Base-by-base conservation (phyloP, 208 protist genomes). In the Acanthamoeba castellanii region DNA sequence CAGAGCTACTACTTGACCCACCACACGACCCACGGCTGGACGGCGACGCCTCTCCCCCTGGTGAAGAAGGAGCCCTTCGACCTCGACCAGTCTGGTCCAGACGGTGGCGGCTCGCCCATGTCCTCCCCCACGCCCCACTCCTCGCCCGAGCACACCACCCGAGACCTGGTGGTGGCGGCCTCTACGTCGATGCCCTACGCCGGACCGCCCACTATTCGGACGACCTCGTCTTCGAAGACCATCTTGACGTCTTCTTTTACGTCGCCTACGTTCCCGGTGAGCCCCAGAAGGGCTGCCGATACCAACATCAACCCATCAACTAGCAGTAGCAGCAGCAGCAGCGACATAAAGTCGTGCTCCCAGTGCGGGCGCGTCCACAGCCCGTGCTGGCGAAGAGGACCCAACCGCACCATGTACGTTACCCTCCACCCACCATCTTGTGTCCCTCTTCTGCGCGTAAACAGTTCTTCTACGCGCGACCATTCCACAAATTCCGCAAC, bases 371-470 rank as follows among this genome's bases (percentile, higher is more conserved):
- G 74, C 16, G 3, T 5, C 20, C 37, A 27, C 37, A 82, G 74
- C 74, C 74, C 74, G 14, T 82, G 74, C 37, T 82, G 74, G 74
- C 74, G 74, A 47, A 34, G 74, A 7, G 74, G 74, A 7, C 74
- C 74, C 20, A 82, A 82, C 25, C 74, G 74, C 3, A 82, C 74
- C 74, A 82, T 27, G 74, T 82, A 82, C 74, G 74, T 37, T 27
- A 72, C 59, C 6, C 22, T 14, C 20, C 59, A 11, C 59, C 20
- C 25, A 74, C 66, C 30, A 27, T 11, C 8, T 30, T 22, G 7
- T 74, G 66, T 55, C 50, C 0, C 50, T 25, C 32, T 1, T 1
- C 1, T 1, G 37, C 37, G 37, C 37, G 2, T 42, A 5, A 47
- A 34, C 70, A 6, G 3, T 45, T n/a, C 66, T 47, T 42, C 30